Base-by-base conservation (phyloP, 1,284 basidiomycete genomes). In the Pyrrhoderma lamaoense region DNA sequence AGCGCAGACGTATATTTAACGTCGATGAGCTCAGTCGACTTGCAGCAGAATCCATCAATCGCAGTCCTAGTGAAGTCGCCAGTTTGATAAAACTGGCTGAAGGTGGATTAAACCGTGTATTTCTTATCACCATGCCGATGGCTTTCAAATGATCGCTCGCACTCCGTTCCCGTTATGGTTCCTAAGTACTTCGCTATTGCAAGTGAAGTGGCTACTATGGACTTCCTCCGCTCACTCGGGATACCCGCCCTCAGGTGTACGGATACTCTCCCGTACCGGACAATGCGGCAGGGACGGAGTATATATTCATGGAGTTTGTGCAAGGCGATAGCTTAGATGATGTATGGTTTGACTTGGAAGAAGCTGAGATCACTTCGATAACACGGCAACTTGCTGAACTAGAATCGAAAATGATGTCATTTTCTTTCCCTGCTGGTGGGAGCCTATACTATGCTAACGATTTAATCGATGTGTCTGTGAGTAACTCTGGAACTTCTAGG, bases 271-370 rank as follows among this genome's bases (percentile, higher is more conserved):
- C 71, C 62, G 16, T 55, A 51, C 53, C 70, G 60, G 64, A 78
- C 65, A 77, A 79, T 61, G 68, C 60, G 2, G 75, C 74, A n/a
- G 55, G 62, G 60, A 77, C 74, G 0, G 70, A 73, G 61, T 77
- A 76, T 57, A 74, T 77, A 36, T 70, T 78, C 47, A 77, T 77
- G 75, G 69, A 77, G 52, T 75, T 68, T 54, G 49, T 77, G 0
- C 37, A 55, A 62, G 74, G 74, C 45, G 67, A 65, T 0, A 71
- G 67, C 3, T 58, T 77, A 3, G 71, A 62, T 61, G 69, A 77
- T 52, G 50, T 75, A 38, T 78, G 72, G 72, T 9, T 63, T 19
- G 58, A 67, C 2, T 62, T 76, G 9, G 60, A 57, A 60, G 71
- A 72, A 61, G 2, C 1, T 55, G 70, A 75, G 9, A 60, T 77